Base-by-base conservation (phyloP, 1,284 basidiomycete species). In the Ceratorhiza oryzae-sativae region DNA sequence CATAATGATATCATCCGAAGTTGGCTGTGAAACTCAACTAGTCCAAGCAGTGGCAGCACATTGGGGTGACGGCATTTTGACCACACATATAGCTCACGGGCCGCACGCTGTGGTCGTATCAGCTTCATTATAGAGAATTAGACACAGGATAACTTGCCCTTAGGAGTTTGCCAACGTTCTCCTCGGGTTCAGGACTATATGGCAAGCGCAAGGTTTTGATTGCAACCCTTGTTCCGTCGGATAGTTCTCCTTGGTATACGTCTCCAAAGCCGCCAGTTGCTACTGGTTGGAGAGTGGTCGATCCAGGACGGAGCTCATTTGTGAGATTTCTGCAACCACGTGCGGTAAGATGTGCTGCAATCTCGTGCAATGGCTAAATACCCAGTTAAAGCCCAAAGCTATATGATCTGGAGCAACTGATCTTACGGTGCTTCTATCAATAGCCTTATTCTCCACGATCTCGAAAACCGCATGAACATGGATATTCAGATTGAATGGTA, bases 21-120 rank as follows among this genome's bases (percentile, higher is more conserved):
- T n/a, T 45, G 59, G 12, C 20, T 34, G 23, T 23, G 6, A 34
- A 46, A 48, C n/a, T 46, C 13, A 4, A 41, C 58, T 13, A 60
- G 27, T n/a, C 58, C 58, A 45, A 60, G 18, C 36, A 60, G n/a
- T 10, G 15, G 18, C 18, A 60, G 41, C 4, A 60, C 58, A n/a
- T 60, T 60, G 18, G 39, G 36, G n/a, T 60, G 36, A 1, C n/a
- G 20, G 58, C 58, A 60, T 36, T 60, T 60, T 23, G 58, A 60
- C 55, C 55, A 58, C 27, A 58, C 34, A 36, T 58, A 39, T 32
- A 58, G 34, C n/a, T 58, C 55, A 5, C 39, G 34, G 3, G 39
- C 58, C 2, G 39, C 58, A 6, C 25, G 36, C 58, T 60, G 25
- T 41, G 58, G 20, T n/a, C 25, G 36, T 42, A 25, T 42, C 3